Evolutionary conservation across 768 basidiomycete species (phyloP).

Genomic region (Podaxis carcinomalis): DNA sequence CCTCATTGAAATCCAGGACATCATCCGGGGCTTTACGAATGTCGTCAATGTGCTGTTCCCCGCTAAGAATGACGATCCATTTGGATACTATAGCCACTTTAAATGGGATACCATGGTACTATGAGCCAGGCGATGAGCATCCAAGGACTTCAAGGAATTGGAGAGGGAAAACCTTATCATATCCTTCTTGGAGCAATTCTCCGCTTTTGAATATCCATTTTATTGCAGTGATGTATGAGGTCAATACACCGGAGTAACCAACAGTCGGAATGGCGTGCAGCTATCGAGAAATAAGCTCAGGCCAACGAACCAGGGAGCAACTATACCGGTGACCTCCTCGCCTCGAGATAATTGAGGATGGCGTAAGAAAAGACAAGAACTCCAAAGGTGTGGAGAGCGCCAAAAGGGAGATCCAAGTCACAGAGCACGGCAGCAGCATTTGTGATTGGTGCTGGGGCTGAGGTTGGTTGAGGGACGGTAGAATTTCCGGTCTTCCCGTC

Average conservation of each 20-base stretch:
- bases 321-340: neutral
- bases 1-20: slow-evolving; percentile 17
- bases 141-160: too few relatives aligned
- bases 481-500: neutral
- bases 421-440: neutral
- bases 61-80: slow-evolving; percentile 29
- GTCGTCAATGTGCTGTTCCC: slow-evolving; percentile 25
- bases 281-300: slow-evolving; percentile 9
- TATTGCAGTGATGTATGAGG: slow-evolving; percentile 20
- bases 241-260: slow-evolving; percentile 20
- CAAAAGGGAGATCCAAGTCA: neutral
- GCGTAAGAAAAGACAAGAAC: neutral
- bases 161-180: slow-evolving; percentile 12
- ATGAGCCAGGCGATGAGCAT: too few relatives aligned
- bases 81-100: slow-evolving; percentile 20
- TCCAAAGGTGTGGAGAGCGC: neutral
- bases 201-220: slow-evolving; percentile 19
- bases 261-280: slow-evolving; percentile 19
- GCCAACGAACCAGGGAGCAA: neutral
- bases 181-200: slow-evolving; percentile 21
- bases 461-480: neutral
- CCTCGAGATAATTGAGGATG: neutral
- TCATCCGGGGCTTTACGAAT: slow-evolving; percentile 27
- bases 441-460: neutral
- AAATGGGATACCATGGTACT: slow-evolving; percentile 21